phyloP scores from a whole-genome alignment of 768 basidiomycete genomes.

The Infundibulicybe gibba region DNA sequence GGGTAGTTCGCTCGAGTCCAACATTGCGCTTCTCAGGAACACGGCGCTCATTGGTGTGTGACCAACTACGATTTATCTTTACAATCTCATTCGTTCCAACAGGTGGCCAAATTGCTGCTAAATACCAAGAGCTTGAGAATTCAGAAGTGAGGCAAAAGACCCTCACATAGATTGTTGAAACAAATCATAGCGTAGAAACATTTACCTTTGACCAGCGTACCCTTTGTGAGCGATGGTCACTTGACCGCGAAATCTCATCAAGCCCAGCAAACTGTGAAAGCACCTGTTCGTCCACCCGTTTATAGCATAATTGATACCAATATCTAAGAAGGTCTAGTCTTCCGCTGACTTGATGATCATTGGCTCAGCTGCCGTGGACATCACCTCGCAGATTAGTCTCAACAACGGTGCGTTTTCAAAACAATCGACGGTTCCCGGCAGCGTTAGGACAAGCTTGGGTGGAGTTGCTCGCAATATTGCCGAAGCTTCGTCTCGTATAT shows the following conservation, averaged over 20 bases:
- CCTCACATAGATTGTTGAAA: constrained; percentile 4
- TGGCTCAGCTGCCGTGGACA: constrained; percentile 88
- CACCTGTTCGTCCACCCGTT: constrained; percentile 3
- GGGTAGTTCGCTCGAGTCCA: constrained; percentile 69
- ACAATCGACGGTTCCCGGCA: constrained; percentile 80
- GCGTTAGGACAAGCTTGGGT: constrained; percentile 68
- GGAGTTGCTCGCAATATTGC: constrained; percentile 96
- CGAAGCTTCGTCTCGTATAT: constrained; percentile 76
- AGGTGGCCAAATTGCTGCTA: constrained; percentile 79
- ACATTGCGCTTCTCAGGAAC: constrained; percentile 87
- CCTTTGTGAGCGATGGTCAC: not conserved
- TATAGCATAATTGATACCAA: not conserved
- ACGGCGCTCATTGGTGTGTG: constrained; percentile 75
- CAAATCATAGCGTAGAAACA: constrained; percentile 1
- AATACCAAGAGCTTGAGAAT: constrained; percentile 55
- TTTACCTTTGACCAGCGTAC: constrained; percentile 1
- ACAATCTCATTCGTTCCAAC: constrained; percentile 2
- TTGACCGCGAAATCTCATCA: not conserved
- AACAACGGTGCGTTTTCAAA: constrained; percentile 28
- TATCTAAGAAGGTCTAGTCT: constrained; percentile 11
- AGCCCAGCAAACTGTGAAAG: not conserved
- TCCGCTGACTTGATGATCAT: constrained; percentile 62
- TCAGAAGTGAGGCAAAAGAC: constrained; percentile 27
- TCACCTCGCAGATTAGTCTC: constrained; percentile 54
- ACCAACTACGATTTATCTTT: not conserved